phyloP scores from a whole-genome alignment of 208 protist species.

The Vickermania spadyakhi region DNA sequence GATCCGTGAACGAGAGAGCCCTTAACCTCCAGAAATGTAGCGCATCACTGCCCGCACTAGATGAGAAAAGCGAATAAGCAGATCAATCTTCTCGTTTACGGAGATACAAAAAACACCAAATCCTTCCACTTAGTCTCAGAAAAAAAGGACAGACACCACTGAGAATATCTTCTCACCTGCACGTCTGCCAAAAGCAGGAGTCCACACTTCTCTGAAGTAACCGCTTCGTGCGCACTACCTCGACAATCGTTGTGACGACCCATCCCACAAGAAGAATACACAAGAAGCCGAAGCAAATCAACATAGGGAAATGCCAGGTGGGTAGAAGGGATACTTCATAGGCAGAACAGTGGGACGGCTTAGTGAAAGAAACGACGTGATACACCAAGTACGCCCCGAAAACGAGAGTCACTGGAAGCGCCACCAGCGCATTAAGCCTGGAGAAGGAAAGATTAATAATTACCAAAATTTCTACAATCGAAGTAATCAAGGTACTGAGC shows the following conservation, averaged over 20 bases:
- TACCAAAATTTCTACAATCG: constrained; percentile 13
- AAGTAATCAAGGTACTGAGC: constrained; percentile 28
- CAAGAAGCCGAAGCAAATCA: not conserved
- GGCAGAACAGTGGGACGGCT: not conserved
- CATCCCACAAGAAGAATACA: not conserved
- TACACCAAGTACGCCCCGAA: not conserved
- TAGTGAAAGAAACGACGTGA: not conserved
- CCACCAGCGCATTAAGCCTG: not conserved
- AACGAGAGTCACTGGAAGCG: not conserved
- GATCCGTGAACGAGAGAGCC: too few species aligned
- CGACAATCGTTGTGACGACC: constrained; percentile 22
- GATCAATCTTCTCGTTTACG: too few species aligned
- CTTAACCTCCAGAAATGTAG: too few species aligned
- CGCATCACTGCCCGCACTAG: too few species aligned
- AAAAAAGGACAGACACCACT: too few species aligned
- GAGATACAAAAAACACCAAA: too few species aligned
- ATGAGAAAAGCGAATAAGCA: too few species aligned
- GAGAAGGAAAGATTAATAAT: constrained; percentile 7
- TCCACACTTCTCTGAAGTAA: not conserved
- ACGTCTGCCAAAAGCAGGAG: not conserved
- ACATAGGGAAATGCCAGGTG: not conserved
- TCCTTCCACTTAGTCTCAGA: too few species aligned
- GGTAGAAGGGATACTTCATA: not conserved
- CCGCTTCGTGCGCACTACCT: not conserved
- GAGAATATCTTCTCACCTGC: too few species aligned